These are phyloP conservation scores for Astrocystis sublimbata DNA, from an alignment of 495 filamentous ascomycete species.

Conservation along the genomic window DNA sequence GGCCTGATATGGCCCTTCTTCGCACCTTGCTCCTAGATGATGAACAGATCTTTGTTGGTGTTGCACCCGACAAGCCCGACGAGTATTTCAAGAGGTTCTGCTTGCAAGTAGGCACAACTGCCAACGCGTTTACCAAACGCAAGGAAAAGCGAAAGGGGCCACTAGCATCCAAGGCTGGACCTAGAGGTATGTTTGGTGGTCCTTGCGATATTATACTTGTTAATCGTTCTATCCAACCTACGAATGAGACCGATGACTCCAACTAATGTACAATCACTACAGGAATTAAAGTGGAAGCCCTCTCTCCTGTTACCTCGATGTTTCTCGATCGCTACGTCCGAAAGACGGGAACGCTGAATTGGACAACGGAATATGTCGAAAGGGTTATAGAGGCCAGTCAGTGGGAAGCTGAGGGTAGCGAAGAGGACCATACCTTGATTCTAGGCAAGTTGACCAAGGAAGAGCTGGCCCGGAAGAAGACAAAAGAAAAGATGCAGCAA, in stretches of 20 bases:
- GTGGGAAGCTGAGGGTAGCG: constrained; percentile 19
- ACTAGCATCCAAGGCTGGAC: constrained; percentile 24
- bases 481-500: constrained; percentile 14
- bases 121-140: constrained; percentile 26
- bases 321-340: constrained; percentile 33
- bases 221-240: too few species aligned
- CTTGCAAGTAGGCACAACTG: constrained; percentile 39
- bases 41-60: constrained; percentile 35
- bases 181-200: constrained; percentile 33
- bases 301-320: constrained; percentile 32
- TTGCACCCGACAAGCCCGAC: constrained; percentile 24
- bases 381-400: constrained; percentile 30
- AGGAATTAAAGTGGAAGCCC: too few species aligned
- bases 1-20: constrained; percentile 42
- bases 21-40: constrained; percentile 22
- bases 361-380: constrained; percentile 30
- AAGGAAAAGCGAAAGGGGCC: constrained; percentile 16
- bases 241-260: too few species aligned
- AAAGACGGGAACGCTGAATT: constrained; percentile 25
- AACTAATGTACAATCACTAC: too few species aligned
- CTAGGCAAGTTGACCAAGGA: constrained; percentile 20
- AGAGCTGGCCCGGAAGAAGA: constrained; percentile 14
- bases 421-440: constrained; percentile 19
- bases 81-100: constrained; percentile 39
- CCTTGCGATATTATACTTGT: too few species aligned